A percentile compares a stretch with the other conserved stretches of the same genome.
Conservation (phyloP, 306 rosid species). For the Lathyrus sativus region DNA sequence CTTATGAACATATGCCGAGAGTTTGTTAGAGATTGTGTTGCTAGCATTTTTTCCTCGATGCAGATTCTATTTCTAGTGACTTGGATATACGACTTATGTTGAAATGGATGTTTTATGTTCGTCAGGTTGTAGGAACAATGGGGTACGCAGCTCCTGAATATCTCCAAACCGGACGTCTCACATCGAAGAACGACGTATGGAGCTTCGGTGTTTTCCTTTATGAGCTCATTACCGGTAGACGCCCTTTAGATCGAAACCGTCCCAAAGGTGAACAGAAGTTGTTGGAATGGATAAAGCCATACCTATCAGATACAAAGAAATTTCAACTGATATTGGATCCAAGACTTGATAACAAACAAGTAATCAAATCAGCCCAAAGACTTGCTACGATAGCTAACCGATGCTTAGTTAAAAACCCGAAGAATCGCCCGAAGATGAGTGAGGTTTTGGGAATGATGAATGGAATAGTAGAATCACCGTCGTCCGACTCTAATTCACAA, state of each 20-base stretch:
- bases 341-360: constrained; percentile 72
- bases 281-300: constrained; percentile 89
- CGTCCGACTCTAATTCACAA: constrained; percentile 46
- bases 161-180: constrained; percentile 88
- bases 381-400: constrained; percentile 77
- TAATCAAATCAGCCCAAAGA: constrained; percentile 66
- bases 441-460: constrained; percentile 82
- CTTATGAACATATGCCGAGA: constrained; percentile 1
- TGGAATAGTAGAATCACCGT: constrained; percentile 51
- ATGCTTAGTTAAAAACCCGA: constrained; percentile 76
- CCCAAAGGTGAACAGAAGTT: constrained; percentile 93
- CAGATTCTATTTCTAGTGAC: constrained; percentile 4
- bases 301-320: constrained; percentile 70
- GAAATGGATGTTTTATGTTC: constrained; percentile 41
- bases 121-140: constrained; percentile 95
- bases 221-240: constrained; percentile 91
- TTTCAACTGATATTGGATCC: constrained; percentile 84
- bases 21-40: not conserved
- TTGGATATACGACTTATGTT: constrained; percentile 27
- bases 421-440: constrained; percentile 96
- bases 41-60: not conserved
- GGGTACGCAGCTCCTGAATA: constrained; percentile 99
- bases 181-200: constrained; percentile 92
- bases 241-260: constrained; percentile 82
- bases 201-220: constrained; percentile 94